Evolutionary conservation across 2,329 filamentous ascomycete species (phyloP), one percentile per base, ranked within the genome.

Genomic region (Diaporthe amygdali): DNA sequence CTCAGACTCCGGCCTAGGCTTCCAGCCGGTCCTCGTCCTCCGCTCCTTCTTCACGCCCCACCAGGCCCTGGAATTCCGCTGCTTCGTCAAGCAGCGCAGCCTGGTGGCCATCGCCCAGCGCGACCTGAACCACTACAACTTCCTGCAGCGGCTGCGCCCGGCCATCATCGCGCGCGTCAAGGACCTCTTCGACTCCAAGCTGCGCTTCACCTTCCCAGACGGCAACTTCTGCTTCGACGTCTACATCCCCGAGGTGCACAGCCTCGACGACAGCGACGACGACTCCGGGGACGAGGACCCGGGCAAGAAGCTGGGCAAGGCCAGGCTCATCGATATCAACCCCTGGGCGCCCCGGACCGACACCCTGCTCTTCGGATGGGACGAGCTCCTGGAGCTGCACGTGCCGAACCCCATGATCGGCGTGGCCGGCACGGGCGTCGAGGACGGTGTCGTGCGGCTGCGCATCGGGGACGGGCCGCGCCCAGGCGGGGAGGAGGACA

Each of bases 311-410:
- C 88, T 97, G 69, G 90, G 94, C 61, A 88, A 90, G 59, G 93
- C 97, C 2, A 93, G 95, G 84, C 85, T 99, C 14, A 92, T 99
- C 61, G 96, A 99, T 79, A 93, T 99, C 78, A 98, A 98, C 78
- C 94, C 96, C 0, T 99, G 96, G 94, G 96, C 96, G 1, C 89
- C 91, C 51, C 87, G 94, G 72, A 99, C 96, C 0, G 96, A 99
- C 82, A 92, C 94, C 5, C 82, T 98, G 54, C 85, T 98, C 1
- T 99, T 97, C 79, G 92, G 91, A 52, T 99, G 96, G 96, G 80
- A 92, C 73, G 96, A 98, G 82, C 86, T 99, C 49, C 84, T 98
- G 71, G 90, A 89, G 0, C 88, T 94, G 83, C 86, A 91, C 44
- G 90, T 93, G 10, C 87, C 89, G 1, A 80, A 82, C 52, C 88